Base-by-base conservation (phyloP, 106 monocot genomes). In the Apostasia ramifera region DNA sequence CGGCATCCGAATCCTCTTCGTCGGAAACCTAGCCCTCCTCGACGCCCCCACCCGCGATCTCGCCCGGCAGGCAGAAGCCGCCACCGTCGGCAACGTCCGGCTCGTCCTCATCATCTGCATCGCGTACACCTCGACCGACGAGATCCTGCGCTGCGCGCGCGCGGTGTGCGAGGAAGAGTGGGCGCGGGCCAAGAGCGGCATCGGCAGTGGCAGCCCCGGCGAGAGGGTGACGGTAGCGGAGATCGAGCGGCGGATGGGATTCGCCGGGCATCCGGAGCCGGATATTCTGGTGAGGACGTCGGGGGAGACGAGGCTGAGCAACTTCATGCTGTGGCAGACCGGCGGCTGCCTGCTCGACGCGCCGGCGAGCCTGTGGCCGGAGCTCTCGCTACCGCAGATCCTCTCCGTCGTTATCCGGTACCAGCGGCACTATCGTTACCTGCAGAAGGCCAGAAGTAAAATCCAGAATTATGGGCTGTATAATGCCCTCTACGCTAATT, bases 271-370 rank as follows among this genome's bases (percentile, higher is more conserved):
- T 11, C 79, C 77, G 0, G 74, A 82, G 6, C 82, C 80, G 1
- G 86, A 86, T 67, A 53, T 86, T 6, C 12, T 86, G 48, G 57
- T 86, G 3, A 66, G 82, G 70, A 86, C 82, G 11, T 77, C 79
- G 2, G 86, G 86, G 41, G 86, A 86, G 71, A 82, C 79, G 10
- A 49, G 83, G 66, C 56, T 80, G 65, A 87, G 83, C 50, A 87
- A 87, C 55, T 83, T 72, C 54, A 48, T 83, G 2, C 57, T 77
- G 44, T 86, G 82, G 86, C 86, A 87, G 65, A 76, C 73, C 12
- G 40, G 11, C 0, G 2, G 10, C 3, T 69, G 61, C 38, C 14
- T 79, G 38, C 54, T 82, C 41, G 56, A 79, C 15, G 39, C 71
- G 4, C 75, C 79, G 9, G n/a, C 7, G 5, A 62, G 68, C 14